Evolutionary conservation across 495 filamentous ascomycete species (phyloP).

Genomic region (Aspergillus nidulans): DNA sequence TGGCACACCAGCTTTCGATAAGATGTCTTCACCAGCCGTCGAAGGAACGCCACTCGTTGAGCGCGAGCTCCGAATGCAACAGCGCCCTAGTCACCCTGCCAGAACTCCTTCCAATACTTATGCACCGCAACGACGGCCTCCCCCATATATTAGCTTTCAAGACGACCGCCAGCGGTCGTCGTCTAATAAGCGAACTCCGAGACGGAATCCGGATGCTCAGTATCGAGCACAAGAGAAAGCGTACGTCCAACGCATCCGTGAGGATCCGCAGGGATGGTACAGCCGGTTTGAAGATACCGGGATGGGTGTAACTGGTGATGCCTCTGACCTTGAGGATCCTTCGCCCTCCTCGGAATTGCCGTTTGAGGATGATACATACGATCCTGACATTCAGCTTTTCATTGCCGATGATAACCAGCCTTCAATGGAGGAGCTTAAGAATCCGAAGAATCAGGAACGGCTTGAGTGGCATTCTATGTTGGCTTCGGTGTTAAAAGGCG

Average conservation of each 20-base stretch:
- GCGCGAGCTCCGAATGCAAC: conserved; percentile 43
- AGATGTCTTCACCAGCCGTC: conserved; percentile 12
- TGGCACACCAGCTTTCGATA: conserved; percentile 32
- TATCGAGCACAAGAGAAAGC: conserved; percentile 78
- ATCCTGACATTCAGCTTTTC: conserved; percentile 89
- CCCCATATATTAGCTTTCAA: conserved; percentile 53
- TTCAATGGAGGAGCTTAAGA: conserved; percentile 80
- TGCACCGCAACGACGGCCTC: conserved; percentile 67
- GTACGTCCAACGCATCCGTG: conserved; percentile 71
- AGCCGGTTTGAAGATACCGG: conserved; percentile 73
- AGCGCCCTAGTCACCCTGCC: conserved; percentile 57
- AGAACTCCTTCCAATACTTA: conserved; percentile 70
- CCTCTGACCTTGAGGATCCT: conserved; percentile 86
- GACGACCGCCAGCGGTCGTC: conserved; percentile 50
- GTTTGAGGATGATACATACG: conserved; percentile 78
- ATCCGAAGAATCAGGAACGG: conserved; percentile 82
- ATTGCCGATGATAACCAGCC: conserved; percentile 81
- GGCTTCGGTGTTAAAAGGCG: conserved; percentile 88
- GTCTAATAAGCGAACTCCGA: conserved; percentile 45
- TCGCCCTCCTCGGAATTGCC: conserved; percentile 81
- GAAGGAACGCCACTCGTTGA: conserved; percentile 26
- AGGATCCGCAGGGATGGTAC: conserved; percentile 61
- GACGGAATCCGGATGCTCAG: conserved; percentile 70
- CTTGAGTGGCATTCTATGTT: conserved; percentile 99
- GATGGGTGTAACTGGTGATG: conserved; percentile 58